Percentiles rank a stretch among this genome's conserved stretches.
phyloP scores from a whole-genome alignment of 768 basidiomycete genomes.

The Punctularia strigosozonata region DNA sequence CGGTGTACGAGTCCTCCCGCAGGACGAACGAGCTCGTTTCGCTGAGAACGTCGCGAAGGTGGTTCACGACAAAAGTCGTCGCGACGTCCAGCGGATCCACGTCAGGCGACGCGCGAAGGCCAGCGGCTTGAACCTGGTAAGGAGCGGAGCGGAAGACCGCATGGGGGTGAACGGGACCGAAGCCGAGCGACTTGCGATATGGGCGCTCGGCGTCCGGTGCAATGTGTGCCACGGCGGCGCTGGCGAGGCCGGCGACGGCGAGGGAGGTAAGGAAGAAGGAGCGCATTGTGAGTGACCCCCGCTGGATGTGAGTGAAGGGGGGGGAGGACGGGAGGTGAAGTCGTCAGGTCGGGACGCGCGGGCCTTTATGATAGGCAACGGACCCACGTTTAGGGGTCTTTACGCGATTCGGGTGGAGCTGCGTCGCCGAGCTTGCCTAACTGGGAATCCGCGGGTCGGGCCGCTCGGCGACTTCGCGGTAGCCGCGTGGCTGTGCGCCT shows the following conservation, averaged over 20 bases:
- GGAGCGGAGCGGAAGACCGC: constrained; percentile 49
- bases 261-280: constrained; percentile 2
- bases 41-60: constrained; percentile 28
- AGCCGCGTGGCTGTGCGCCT: too few relatives aligned
- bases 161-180: constrained; percentile 73
- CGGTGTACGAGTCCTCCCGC: constrained; percentile 80
- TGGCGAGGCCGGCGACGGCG: constrained; percentile 11
- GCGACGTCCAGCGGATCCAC: constrained; percentile 54
- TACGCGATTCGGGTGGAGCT: too few relatives aligned
- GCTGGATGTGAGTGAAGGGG: too few relatives aligned
- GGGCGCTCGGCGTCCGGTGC: constrained; percentile 18
- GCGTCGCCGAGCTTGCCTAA: too few relatives aligned
- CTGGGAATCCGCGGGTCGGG: too few relatives aligned
- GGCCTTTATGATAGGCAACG: too few relatives aligned
- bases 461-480: too few relatives aligned
- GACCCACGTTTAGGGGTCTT: too few relatives aligned
- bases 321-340: too few relatives aligned
- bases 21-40: constrained; percentile 38
- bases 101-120: constrained; percentile 11
- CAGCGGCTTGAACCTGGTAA: constrained; percentile 25
- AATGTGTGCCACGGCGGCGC: constrained; percentile 6
- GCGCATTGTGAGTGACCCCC: too few relatives aligned
- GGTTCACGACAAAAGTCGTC: constrained; percentile 41
- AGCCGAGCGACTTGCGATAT: constrained; percentile 81
- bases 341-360: too few relatives aligned